Conservation (phyloP, 2,329 filamentous ascomycete genomes). For the Cadophora luteo-olivacea region DNA sequence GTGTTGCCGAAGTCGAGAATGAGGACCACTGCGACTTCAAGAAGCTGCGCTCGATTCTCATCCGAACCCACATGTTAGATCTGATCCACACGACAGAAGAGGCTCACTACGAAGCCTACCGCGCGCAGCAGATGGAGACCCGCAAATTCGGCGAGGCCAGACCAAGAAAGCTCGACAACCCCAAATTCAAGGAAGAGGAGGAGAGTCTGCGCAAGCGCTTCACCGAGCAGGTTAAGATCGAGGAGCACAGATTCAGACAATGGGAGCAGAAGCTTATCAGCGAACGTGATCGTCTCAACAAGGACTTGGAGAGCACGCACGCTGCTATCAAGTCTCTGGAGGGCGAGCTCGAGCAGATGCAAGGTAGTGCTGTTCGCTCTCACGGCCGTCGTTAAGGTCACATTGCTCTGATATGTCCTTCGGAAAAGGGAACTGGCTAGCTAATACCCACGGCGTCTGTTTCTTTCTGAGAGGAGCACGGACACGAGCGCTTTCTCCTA, state of each 20-base stretch:
- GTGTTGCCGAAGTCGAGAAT: slow-evolving; percentile 99
- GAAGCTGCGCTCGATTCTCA: slow-evolving; percentile 98
- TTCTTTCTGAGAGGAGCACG: slow-evolving; percentile 1
- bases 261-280: slow-evolving; percentile 99
- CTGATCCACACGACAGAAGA: slow-evolving; percentile 99
- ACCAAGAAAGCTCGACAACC: slow-evolving; percentile 98
- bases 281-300: slow-evolving; percentile 98
- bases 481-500: background rate
- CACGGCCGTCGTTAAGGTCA: slow-evolving; percentile 81
- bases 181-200: slow-evolving; percentile 99
- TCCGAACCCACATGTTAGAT: slow-evolving; percentile 99
- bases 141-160: slow-evolving; percentile 98
- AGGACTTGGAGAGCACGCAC: slow-evolving; percentile 98
- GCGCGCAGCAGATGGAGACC: slow-evolving; percentile 99
- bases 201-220: slow-evolving; percentile 98
- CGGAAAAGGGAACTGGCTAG: slow-evolving; percentile 1
- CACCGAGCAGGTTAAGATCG: slow-evolving; percentile 99
- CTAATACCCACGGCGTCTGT: slow-evolving; percentile 17
- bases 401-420: slow-evolving; percentile 1
- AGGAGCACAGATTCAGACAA: slow-evolving; percentile 98
- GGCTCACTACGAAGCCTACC: slow-evolving; percentile 98
- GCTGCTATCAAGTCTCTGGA: slow-evolving; percentile 92
- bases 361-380: slow-evolving; percentile 87
- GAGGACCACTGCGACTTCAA: slow-evolving; percentile 99
- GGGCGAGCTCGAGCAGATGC: slow-evolving; percentile 90